These are phyloP conservation scores for Phytopythium oedochilum DNA, from an alignment of 352 stramenopile species.

Conservation along the genomic window DNA sequence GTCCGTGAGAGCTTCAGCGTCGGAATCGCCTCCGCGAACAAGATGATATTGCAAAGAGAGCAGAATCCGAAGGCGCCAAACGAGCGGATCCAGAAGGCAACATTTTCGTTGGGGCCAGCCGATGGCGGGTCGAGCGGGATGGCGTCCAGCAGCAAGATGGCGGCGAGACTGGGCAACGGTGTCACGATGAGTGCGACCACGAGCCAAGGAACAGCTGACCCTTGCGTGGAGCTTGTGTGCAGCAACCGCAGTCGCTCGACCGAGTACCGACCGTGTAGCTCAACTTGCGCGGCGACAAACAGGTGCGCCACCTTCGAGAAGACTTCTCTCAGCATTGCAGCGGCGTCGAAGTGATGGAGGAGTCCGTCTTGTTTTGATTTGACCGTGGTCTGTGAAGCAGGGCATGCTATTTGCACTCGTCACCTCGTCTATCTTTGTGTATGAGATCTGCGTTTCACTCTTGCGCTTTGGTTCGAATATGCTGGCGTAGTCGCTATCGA, in stretches of 20 bases:
- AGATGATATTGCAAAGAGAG: neutral
- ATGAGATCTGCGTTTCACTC: too few relatives aligned
- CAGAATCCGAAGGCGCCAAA: neutral
- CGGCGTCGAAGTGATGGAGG: too few relatives aligned
- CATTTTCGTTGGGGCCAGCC: neutral
- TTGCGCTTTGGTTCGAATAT: too few relatives aligned
- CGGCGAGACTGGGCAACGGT: neutral
- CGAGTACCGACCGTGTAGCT: neutral
- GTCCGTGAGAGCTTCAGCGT: neutral
- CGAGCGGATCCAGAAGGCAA: neutral
- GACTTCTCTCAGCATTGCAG: too few relatives aligned
- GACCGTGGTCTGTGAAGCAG: too few relatives aligned
- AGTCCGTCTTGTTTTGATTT: too few relatives aligned
- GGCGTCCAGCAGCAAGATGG: neutral
- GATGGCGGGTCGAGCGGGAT: neutral
- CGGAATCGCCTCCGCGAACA: neutral
- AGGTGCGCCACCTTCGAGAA: too few relatives aligned
- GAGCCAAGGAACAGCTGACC: neutral
- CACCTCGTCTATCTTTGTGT: too few relatives aligned
- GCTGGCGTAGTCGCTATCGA: too few relatives aligned
- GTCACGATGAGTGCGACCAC: neutral
- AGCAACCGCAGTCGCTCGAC: neutral
- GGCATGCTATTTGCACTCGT: too few relatives aligned
- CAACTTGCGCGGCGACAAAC: too few relatives aligned
- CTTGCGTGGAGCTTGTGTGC: neutral